phyloP scores from a whole-genome alignment of 495 filamentous ascomycete genomes.

The Aspergillus indologenus region DNA sequence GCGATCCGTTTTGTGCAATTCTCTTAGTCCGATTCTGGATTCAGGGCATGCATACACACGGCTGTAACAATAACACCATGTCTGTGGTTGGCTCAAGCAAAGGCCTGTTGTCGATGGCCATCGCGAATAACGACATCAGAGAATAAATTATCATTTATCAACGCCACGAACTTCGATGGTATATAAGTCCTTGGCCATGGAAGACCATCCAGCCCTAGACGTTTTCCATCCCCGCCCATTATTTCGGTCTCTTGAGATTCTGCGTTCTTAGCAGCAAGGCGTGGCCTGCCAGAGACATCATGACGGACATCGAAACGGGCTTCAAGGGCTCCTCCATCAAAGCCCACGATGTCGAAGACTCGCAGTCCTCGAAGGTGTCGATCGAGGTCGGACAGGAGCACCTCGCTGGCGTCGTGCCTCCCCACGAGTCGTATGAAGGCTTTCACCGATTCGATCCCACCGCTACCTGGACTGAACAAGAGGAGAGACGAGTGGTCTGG shows the following conservation, averaged over 20 bases:
- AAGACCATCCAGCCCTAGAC: neutral
- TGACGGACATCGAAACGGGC: conserved; percentile 20
- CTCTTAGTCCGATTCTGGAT: conserved; percentile 3
- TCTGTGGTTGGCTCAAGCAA: conserved; percentile 6
- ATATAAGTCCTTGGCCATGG: neutral
- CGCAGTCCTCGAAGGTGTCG: conserved; percentile 13
- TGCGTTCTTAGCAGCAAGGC: no score
- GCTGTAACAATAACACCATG: conserved; percentile 1
- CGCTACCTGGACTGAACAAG: conserved; percentile 47
- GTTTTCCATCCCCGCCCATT: neutral
- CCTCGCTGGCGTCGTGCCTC: conserved; percentile 20
- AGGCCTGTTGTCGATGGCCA: neutral
- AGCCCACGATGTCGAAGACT: conserved; percentile 4
- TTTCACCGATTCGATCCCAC: conserved; percentile 50
- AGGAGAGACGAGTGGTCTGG: conserved; percentile 47
- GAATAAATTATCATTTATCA: neutral
- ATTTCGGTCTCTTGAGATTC: neutral
- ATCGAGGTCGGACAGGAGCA: conserved; percentile 23
- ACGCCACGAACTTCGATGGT: neutral
- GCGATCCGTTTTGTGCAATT: conserved; percentile 18
- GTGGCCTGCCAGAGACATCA: neutral
- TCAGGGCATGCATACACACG: conserved; percentile 1
- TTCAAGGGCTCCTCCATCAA: conserved; percentile 10
- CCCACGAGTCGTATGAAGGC: conserved; percentile 42
- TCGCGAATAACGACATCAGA: conserved; percentile 4